Base-by-base conservation (phyloP, 139 green algal species). In the Chlorella ohadii region DNA sequence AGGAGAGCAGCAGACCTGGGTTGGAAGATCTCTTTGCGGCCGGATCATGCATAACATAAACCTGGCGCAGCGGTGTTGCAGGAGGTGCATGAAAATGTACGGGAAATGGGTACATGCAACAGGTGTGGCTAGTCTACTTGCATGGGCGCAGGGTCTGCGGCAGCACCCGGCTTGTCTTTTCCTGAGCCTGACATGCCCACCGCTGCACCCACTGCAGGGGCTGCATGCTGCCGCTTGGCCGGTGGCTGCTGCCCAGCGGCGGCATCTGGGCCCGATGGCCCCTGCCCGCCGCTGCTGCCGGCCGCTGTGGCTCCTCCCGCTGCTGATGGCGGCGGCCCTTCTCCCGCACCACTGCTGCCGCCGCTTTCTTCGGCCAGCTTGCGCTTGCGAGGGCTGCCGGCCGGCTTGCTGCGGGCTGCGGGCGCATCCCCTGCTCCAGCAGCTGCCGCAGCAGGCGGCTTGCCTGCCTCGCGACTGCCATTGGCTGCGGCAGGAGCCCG, bases 361-460 rank as follows among this genome's bases (percentile, higher is more conserved):
- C 55, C 27, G 36, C 59, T 72, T 23, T 38, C 59, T 9, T 82
- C 57, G 4, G 71, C 59, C 38, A 82, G 38, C 34, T 72, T 82
- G 11, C 76, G 76, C 59, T 82, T 82, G 25, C 71, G 36, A 15
- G 76, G 76, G 59, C 76, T 82, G 70, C 56, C 39, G 12, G 34
- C 51, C 13, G 59, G 36, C 57, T 72, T 82, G 76, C 68, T 56
- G 9, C 34, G 20, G 36, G 3, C 5, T 1, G 16, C 16, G 36
- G 34, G 34, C 34, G 4, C 16, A n/a, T n/a, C 36, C 16, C 34
- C 34, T n/a, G 68, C 36, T 34, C 27, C 17, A 33, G 68, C 68
- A 57, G 68, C 51, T 22, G 15, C 51, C 3, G 51, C 51, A 4
- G 15, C 51, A 59, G 51, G 51, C 51, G 51, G 51, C 51, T 13